phyloP scores from a whole-genome alignment of 2,329 filamentous ascomycete species.

The Aspergillus floridensis region DNA sequence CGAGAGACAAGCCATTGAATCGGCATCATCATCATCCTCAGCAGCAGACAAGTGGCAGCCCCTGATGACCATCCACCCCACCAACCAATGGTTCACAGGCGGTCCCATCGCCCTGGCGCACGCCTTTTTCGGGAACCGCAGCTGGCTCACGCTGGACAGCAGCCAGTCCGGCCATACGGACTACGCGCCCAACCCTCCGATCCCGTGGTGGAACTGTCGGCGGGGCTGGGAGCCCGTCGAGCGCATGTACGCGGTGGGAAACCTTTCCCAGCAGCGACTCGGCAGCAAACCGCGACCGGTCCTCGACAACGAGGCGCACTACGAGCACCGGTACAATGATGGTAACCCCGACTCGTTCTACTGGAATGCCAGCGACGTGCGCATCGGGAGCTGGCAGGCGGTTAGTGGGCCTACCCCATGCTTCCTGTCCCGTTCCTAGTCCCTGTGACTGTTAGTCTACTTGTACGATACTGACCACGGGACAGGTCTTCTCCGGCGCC shows the following conservation, averaged over 20 bases:
- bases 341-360: background rate
- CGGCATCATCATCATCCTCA: background rate
- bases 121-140: conserved; percentile 1
- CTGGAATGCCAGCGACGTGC: conserved; percentile 12
- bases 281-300: background rate
- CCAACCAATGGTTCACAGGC: conserved; percentile 10
- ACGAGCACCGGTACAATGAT: conserved; percentile 10
- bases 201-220: conserved; percentile 12
- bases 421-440: background rate
- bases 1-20: background rate
- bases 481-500: conserved; percentile 9
- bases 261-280: too few relatives aligned
- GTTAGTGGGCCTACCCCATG: background rate
- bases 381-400: conserved; percentile 8
- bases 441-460: too few relatives aligned
- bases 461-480: too few relatives aligned
- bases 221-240: conserved; percentile 10
- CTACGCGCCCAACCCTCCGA: conserved; percentile 9
- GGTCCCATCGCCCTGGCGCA: conserved; percentile 3
- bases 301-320: conserved; percentile 9
- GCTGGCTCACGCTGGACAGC: conserved; percentile 8
- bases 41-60: background rate
- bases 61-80: conserved; percentile 6
- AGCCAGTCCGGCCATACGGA: conserved; percentile 8
- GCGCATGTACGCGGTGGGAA: conserved; percentile 7